Base-by-base conservation (phyloP, 2,329 filamentous ascomycete species). In the Ceratocystis cacaofunesta region DNA sequence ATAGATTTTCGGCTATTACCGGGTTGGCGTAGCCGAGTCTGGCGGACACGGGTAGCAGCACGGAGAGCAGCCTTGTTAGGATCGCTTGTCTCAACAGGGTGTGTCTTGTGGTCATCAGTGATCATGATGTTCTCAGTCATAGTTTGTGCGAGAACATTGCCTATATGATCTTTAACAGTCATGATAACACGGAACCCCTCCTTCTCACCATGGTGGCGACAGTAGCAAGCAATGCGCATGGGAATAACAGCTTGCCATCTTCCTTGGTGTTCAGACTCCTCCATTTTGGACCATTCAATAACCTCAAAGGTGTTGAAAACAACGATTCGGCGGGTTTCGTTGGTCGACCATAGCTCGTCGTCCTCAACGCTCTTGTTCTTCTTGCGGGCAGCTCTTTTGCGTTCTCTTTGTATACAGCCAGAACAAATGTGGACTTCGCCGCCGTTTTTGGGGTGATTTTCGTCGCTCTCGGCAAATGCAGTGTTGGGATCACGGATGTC, bases 171-270 rank as follows among this genome's bases (percentile, higher is more conserved):
- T 72, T 92, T 95, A 71, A 99, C 81, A 1, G 92, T 97, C 75
- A 97, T 95, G 69, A 99, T 95, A 71, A 97, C 65, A 69, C 82
- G 80, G 75, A 96, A 99, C 1, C 92, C 92, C 70, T 87, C 79
- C 77, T 97, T 97, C 76, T 97, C 94, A 67, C 88, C 85, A 71
- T 97, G 92, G 73, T 99, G 92, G 22, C 92, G 85, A 76, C 92
- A 97, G 75, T 97, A 99, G 74, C 92, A 99, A 28, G 92, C 90
- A 71, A 99, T 96, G 8, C 92, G 87, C 92, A 97, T 96, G 0
- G 90, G 91, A 1, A 90, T 85, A 70, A 92, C 87, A 25, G 95
- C 85, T 71, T 90, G 87, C 78, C 90, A 85, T 5, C 87, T 83
- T 62, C 84, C 85, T 10, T 69, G 60, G 62, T 80, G 78, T 57